Percentiles rank a stretch among this genome's conserved stretches.
Evolutionary conservation across 2,329 filamentous ascomycete species (phyloP).

Genomic region (Colletotrichum plurivorum): DNA sequence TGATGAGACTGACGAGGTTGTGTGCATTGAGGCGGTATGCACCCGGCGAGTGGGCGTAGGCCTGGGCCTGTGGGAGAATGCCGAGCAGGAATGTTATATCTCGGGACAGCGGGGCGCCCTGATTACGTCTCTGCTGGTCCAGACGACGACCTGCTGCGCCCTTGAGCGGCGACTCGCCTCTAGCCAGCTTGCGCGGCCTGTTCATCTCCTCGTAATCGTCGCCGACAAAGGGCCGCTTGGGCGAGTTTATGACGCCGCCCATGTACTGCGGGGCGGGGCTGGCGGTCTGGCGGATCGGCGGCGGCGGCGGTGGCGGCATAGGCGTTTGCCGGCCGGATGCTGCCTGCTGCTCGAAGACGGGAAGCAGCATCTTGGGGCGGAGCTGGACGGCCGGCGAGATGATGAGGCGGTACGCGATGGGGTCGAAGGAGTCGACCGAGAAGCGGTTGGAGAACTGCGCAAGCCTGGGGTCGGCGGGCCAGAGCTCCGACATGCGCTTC

Average conservation of each 20-base stretch:
- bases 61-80: constrained; percentile 80
- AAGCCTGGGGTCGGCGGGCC: constrained; percentile 86
- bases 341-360: constrained; percentile 68
- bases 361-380: constrained; percentile 71
- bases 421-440: constrained; percentile 82
- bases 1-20: constrained; percentile 81
- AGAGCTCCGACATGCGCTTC: constrained; percentile 93
- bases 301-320: constrained; percentile 51
- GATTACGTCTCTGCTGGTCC: constrained; percentile 80
- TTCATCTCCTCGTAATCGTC: constrained; percentile 82
- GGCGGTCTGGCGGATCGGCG: constrained; percentile 46
- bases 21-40: constrained; percentile 78
- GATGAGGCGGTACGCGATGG: constrained; percentile 84
- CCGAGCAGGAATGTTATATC: constrained; percentile 76
- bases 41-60: constrained; percentile 82
- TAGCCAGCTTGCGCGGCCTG: constrained; percentile 86
- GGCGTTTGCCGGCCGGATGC: constrained; percentile 62
- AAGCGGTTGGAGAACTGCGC: constrained; percentile 83
- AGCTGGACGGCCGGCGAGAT: constrained; percentile 87
- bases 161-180: constrained; percentile 94
- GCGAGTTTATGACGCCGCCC: constrained; percentile 63
- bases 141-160: constrained; percentile 88
- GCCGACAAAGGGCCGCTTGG: constrained; percentile 72
- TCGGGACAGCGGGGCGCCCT: constrained; percentile 79
- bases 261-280: constrained; percentile 65